phyloP scores from a whole-genome alignment of 2,329 filamentous ascomycete species.

The Diaporthe citri region DNA sequence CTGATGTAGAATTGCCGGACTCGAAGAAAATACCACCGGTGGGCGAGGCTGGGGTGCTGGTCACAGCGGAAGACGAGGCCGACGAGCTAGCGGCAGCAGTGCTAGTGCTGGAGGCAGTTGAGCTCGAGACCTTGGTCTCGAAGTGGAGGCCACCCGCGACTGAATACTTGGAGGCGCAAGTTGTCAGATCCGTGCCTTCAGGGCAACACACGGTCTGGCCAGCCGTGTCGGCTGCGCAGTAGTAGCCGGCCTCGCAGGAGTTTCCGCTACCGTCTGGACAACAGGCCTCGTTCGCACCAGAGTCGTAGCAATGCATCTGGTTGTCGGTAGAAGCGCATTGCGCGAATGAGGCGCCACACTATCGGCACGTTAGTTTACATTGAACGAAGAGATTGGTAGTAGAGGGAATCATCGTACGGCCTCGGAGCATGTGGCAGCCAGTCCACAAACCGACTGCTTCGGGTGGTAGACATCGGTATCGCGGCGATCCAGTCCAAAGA shows the following conservation, averaged over 20 bases:
- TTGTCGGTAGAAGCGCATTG: constrained; percentile 63
- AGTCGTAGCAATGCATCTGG: constrained; percentile 70
- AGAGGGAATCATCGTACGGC: constrained; percentile 47
- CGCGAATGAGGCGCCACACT: constrained; percentile 63
- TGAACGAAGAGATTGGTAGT: background rate
- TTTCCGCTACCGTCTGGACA: constrained; percentile 69
- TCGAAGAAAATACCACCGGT: constrained; percentile 38
- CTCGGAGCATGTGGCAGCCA: constrained; percentile 65
- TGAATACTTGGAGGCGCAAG: constrained; percentile 66
- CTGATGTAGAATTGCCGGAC: constrained; percentile 39
- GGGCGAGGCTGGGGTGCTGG: constrained; percentile 25
- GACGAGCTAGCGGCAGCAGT: constrained; percentile 49
- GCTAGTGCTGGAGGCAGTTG: constrained; percentile 48
- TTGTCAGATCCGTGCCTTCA: constrained; percentile 62
- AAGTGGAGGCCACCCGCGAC: constrained; percentile 63
- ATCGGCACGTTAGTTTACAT: background rate
- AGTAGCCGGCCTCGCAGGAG: constrained; percentile 72
- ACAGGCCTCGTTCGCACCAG: constrained; percentile 64
- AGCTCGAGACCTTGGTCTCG: constrained; percentile 55
- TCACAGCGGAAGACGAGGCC: constrained; percentile 40
- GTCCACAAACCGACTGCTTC: constrained; percentile 60
- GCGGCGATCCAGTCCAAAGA: constrained; percentile 59
- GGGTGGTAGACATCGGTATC: constrained; percentile 63
- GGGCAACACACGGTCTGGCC: constrained; percentile 72
- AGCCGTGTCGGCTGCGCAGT: constrained; percentile 68